Base-by-base conservation (phyloP, 805 yeast genomes). In the Metschnikowia koreensis region DNA sequence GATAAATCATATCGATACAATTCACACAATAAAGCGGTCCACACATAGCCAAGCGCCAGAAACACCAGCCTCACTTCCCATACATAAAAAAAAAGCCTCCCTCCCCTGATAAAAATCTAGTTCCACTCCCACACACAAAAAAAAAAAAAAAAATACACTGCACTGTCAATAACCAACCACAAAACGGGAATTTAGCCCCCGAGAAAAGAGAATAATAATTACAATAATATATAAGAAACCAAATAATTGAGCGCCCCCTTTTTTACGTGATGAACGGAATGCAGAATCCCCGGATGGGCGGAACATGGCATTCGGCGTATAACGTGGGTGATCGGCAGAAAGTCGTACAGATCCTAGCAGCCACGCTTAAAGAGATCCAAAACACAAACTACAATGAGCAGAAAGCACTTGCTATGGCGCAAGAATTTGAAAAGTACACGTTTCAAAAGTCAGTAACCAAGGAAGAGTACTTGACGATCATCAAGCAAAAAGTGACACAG, bases 391-490 rank as follows among this genome's bases (percentile, higher is more conserved):
- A 63, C 49, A 71, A 71, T 51, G 66, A 67, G 17, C 70, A 67
- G 44, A 68, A 69, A 47, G 76, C 75, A 16, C 63, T 67, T 15
- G 55, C 62, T 46, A 79, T 83, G 59, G 90, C 91, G 4, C 86
- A 82, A 59, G 89, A 86, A 61, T 86, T 84, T 58, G 94, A 87
- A 63, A 80, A 82, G 52, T 81, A 76, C 58, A 80, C 89, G 26
- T 86, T 77, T 63, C 75, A 77, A 50, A 82, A 82, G 51, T 75
- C 89, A 11, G 74, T 76, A 9, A 72, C 81, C 17, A 81, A 82
- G 57, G 81, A 79, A 48, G 84, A 83, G 54, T 87, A 87, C 61
- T 75, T 63, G 64, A 70, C 62, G 59, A 66, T 72, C 54, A 74
- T 66, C 63, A 73, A 66, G 59, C 70, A 67, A 55, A 72, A 75